phyloP scores from a whole-genome alignment of 2,329 filamentous ascomycete species.

The Neurospora crassa region DNA sequence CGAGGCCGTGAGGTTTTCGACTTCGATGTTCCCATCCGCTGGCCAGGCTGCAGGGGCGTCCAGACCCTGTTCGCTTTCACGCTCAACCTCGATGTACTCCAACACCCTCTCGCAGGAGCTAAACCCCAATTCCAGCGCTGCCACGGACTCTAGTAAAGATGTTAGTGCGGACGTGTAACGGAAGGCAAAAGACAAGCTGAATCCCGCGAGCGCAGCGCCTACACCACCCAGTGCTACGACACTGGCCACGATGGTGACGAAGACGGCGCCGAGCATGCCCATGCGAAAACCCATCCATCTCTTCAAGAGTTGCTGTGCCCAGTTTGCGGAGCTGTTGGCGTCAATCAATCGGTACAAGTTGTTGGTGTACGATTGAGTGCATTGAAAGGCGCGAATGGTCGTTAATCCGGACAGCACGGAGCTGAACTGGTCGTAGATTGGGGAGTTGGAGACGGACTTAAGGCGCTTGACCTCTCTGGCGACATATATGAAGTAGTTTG shows the following conservation, averaged over 20 bases:
- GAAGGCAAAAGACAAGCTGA: conserved; percentile 30
- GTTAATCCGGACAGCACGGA: conserved; percentile 30
- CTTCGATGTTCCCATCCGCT: conserved; percentile 27
- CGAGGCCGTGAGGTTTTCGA: conserved; percentile 27
- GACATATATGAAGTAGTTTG: conserved; percentile 26
- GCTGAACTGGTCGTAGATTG: conserved; percentile 33
- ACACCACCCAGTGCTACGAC: conserved; percentile 27
- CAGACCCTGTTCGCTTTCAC: conserved; percentile 25
- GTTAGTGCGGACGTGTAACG: conserved; percentile 26
- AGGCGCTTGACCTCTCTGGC: conserved; percentile 32
- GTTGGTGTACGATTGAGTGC: conserved; percentile 26
- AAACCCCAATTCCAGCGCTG: conserved; percentile 31
- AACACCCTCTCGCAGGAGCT: conserved; percentile 33
- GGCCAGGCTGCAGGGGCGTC: conserved; percentile 33
- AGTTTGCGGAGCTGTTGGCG: conserved; percentile 22
- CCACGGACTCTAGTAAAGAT: conserved; percentile 26
- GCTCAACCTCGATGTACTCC: conserved; percentile 32
- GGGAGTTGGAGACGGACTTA: conserved; percentile 30
- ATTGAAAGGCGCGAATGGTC: conserved; percentile 31
- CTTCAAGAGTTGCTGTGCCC: conserved; percentile 23
- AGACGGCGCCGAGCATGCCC: conserved; percentile 29
- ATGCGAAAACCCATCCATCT: conserved; percentile 30
- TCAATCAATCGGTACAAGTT: conserved; percentile 26
- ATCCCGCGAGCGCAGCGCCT: conserved; percentile 30
- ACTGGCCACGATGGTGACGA: conserved; percentile 27